Evolutionary conservation across 345 rosid species (phyloP).

Genomic region (Moricandia moricandioides): DNA sequence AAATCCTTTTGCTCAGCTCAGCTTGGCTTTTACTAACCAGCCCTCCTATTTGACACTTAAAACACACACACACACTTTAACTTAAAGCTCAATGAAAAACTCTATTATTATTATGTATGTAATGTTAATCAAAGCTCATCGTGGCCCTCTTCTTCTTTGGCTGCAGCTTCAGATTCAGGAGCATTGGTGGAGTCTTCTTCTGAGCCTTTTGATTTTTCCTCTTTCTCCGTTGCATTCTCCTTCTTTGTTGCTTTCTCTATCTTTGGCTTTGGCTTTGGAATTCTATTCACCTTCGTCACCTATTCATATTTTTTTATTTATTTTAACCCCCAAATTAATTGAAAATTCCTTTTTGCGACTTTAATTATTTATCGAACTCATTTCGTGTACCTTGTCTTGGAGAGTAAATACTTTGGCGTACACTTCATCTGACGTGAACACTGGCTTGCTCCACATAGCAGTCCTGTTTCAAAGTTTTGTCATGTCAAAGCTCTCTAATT

Average conservation of each 20-base stretch:
- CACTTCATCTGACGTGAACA: slow-evolving; percentile 78
- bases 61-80: slow-evolving; percentile 8
- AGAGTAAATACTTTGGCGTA: slow-evolving; percentile 52
- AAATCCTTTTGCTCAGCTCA: not conserved
- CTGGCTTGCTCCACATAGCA: slow-evolving; percentile 57
- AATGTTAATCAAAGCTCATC: slow-evolving; percentile 60
- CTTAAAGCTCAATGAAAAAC: not conserved
- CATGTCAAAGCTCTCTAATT: not conserved
- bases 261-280: slow-evolving; percentile 93
- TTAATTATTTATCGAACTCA: not conserved
- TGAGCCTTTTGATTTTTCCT: slow-evolving; percentile 22
- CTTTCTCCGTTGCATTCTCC: slow-evolving; percentile 52
- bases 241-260: slow-evolving; percentile 63
- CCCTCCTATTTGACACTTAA: not conserved
- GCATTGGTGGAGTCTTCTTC: slow-evolving; percentile 37
- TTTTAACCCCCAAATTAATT: not conserved
- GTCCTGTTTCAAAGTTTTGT: slow-evolving; percentile 43
- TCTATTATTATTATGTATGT: slow-evolving; percentile 19
- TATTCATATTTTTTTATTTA: not conserved
- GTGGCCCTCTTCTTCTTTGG: slow-evolving; percentile 42
- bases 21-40: not conserved
- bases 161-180: slow-evolving; percentile 7
- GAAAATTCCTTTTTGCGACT: not conserved
- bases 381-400: slow-evolving; percentile 72
- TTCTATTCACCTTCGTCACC: slow-evolving; percentile 61